Percentiles rank a stretch among this genome's conserved stretches.
These are phyloP conservation scores for Capsicum baccatum DNA, from an alignment of 257 asterid genomes.

Conservation along the genomic window DNA sequence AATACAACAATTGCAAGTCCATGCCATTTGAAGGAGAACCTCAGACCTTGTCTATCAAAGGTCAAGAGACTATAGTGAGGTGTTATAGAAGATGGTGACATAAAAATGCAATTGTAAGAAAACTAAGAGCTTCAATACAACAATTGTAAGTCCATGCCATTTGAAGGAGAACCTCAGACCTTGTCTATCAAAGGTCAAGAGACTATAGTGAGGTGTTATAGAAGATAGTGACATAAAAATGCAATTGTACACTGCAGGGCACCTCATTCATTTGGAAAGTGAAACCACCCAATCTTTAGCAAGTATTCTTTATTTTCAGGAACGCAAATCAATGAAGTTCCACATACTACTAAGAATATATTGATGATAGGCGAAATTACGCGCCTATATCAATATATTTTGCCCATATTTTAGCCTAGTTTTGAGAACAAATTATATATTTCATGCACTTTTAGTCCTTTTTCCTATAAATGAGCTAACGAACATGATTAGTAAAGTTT, in stretches of 20 bases:
- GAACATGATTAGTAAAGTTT: too few relatives aligned
- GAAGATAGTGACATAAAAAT: not conserved
- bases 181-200: not conserved
- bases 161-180: constrained; percentile 20
- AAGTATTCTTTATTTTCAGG: not conserved
- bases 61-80: not conserved
- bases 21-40: not conserved
- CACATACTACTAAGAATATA: not conserved
- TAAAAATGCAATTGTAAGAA: too few relatives aligned
- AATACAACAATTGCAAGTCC: not conserved
- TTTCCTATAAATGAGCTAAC: too few relatives aligned
- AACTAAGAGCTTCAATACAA: constrained; percentile 5
- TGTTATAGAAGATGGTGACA: not conserved
- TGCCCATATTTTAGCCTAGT: too few relatives aligned
- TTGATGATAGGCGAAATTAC: too few relatives aligned
- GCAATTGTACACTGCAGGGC: not conserved
- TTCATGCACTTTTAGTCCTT: too few relatives aligned
- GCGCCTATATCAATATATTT: too few relatives aligned
- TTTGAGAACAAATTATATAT: too few relatives aligned
- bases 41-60: not conserved
- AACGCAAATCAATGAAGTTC: constrained; percentile 16
- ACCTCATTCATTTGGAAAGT: not conserved
- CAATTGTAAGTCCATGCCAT: not conserved
- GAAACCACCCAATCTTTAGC: not conserved
- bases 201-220: not conserved